Percentiles rank a stretch among this genome's conserved stretches.
These are phyloP conservation scores for Excoecaria agallocha DNA, from an alignment of 345 rosid genomes.

Conservation along the genomic window DNA sequence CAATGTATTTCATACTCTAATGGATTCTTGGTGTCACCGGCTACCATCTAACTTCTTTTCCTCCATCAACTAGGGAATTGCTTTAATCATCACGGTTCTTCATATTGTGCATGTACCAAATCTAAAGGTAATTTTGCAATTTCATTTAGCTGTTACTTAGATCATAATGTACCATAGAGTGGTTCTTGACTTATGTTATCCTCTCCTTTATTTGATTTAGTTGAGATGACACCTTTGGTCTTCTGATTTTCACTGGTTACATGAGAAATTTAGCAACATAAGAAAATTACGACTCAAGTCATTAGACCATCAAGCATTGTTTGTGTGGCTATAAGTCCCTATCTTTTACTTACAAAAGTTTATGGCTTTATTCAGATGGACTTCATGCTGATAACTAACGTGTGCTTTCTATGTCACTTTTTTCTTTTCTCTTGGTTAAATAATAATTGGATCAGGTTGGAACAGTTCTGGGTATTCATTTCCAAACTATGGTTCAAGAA, in stretches of 20 bases:
- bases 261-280: no score
- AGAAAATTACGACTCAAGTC: no score
- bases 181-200: neutral
- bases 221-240: slow-evolving; percentile 3
- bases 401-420: neutral
- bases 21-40: neutral
- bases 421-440: neutral
- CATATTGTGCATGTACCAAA: slow-evolving; percentile 92
- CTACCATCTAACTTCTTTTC: slow-evolving; percentile 12
- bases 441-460: slow-evolving; percentile 65
- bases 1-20: neutral
- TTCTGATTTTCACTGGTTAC: no score
- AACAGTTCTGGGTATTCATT: slow-evolving; percentile 91
- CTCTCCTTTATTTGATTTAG: neutral
- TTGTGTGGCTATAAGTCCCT: neutral
- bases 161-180: neutral
- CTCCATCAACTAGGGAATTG: slow-evolving; percentile 62
- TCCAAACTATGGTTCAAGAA: slow-evolving; percentile 95
- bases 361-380: neutral
- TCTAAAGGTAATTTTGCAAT: slow-evolving; percentile 63
- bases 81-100: slow-evolving; percentile 91
- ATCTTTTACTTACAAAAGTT: neutral
- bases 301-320: neutral
- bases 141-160: slow-evolving; percentile 8
- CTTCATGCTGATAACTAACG: neutral